Conservation (phyloP, 139 green algal species). For the Closterium sp. region DNA sequence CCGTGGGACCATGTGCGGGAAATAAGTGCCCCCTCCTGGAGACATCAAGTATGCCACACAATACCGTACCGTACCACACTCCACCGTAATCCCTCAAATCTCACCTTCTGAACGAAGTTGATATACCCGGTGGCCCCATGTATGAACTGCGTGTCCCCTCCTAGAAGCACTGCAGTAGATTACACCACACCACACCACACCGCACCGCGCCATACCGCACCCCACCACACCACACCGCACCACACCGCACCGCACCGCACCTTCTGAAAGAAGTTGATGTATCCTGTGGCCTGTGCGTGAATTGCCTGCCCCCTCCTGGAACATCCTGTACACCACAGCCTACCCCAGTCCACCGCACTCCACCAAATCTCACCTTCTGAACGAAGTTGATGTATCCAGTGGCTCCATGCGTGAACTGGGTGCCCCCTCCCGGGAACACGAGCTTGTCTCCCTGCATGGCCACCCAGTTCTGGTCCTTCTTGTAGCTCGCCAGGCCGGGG, state of each 20-base stretch:
- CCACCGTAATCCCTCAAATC: too few species aligned
- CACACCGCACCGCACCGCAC: too few species aligned
- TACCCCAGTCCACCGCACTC: background rate
- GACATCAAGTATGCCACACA: background rate
- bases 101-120: background rate
- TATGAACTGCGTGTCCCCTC: background rate
- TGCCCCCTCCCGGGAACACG: slow-evolving; percentile 30
- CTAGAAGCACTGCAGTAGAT: too few species aligned
- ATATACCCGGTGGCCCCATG: slow-evolving; percentile 2
- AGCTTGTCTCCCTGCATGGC: slow-evolving; percentile 22
- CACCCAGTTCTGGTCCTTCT: slow-evolving; percentile 45
- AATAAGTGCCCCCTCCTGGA: too few species aligned
- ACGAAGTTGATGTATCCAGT: slow-evolving; percentile 31
- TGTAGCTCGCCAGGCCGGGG: background rate
- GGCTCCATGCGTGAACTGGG: slow-evolving; percentile 25
- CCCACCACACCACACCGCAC: too few species aligned
- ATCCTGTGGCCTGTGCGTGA: too few species aligned
- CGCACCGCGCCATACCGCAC: too few species aligned
- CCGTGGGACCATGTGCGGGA: too few species aligned
- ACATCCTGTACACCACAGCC: background rate
- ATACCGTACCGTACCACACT: background rate
- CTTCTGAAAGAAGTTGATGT: too few species aligned
- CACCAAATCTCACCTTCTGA: background rate
- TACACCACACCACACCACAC: too few species aligned
- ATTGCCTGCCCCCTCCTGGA: too few species aligned